Evolutionary conservation across 176 grass and related monocot species (phyloP).

Genomic region (Miscanthus lutarioriparius): DNA sequence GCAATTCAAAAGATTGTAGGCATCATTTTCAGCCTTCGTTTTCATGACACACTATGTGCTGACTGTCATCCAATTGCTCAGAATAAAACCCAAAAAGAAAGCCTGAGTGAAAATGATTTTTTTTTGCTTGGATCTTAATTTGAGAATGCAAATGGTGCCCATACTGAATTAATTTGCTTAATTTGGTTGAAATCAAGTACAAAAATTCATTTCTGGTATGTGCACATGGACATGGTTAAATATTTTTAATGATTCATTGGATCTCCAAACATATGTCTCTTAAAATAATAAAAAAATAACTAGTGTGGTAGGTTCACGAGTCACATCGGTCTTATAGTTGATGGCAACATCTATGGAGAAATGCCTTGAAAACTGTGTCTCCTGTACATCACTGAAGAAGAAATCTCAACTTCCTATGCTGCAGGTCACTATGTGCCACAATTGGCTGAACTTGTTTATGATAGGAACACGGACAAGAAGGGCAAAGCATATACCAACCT

Average conservation of each 20-base stretch:
- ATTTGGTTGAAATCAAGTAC: neutral
- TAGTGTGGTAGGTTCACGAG: neutral
- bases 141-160: neutral
- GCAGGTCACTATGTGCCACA: conserved; percentile 92
- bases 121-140: neutral
- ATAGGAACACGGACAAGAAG: conserved; percentile 52
- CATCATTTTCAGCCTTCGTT: neutral
- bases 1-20: neutral
- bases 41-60: neutral
- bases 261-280: neutral
- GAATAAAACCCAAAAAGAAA: conserved; percentile 1
- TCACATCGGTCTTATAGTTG: neutral
- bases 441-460: conserved; percentile 70
- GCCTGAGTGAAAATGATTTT: neutral
- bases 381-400: conserved; percentile 8
- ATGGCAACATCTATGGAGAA: conserved; percentile 9
- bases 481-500: conserved; percentile 55
- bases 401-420: conserved; percentile 20
- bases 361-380: neutral
- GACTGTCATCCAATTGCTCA: neutral
- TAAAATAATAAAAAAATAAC: neutral
- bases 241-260: neutral
- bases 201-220: neutral
- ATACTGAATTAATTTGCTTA: neutral
- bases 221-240: neutral